These are phyloP conservation scores for Zoysia matrella DNA, from an alignment of 202 grass and related monocot genomes.

Conservation along the genomic window DNA sequence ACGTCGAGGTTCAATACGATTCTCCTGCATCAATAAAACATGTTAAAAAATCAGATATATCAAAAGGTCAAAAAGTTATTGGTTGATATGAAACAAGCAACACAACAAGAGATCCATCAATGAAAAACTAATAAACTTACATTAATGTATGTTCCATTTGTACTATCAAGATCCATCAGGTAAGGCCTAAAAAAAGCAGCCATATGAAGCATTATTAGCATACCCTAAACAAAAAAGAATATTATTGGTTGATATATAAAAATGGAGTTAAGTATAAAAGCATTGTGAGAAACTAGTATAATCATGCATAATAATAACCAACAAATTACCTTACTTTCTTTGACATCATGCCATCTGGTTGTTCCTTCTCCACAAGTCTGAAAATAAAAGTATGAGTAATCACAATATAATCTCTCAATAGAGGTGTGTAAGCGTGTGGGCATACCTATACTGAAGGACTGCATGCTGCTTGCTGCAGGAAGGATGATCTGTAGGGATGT, in stretches of 20 bases:
- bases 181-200: constrained; percentile 66
- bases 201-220: constrained; percentile 12
- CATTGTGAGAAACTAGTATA: constrained; percentile 2
- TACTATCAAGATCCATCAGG: constrained; percentile 96
- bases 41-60: neutral
- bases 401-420: constrained; percentile 31
- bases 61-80: constrained; percentile 1
- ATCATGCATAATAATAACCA: neutral
- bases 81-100: neutral
- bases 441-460: constrained; percentile 74
- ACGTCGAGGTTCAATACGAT: constrained; percentile 77
- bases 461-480: constrained; percentile 99
- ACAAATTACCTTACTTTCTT: constrained; percentile 79
- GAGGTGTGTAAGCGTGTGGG: neutral
- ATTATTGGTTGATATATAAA: neutral
- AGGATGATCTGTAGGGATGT: constrained; percentile 89
- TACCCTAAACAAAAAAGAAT: neutral
- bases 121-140: constrained; percentile 54
- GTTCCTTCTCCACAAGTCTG: constrained; percentile 93
- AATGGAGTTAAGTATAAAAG: neutral
- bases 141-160: constrained; percentile 90
- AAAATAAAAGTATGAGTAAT: constrained; percentile 18
- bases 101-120: neutral
- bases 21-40: constrained; percentile 59
- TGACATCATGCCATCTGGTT: constrained; percentile 84